Base-by-base conservation (phyloP, 164 flowering plant genomes). In the Paratinospora sagittata region DNA sequence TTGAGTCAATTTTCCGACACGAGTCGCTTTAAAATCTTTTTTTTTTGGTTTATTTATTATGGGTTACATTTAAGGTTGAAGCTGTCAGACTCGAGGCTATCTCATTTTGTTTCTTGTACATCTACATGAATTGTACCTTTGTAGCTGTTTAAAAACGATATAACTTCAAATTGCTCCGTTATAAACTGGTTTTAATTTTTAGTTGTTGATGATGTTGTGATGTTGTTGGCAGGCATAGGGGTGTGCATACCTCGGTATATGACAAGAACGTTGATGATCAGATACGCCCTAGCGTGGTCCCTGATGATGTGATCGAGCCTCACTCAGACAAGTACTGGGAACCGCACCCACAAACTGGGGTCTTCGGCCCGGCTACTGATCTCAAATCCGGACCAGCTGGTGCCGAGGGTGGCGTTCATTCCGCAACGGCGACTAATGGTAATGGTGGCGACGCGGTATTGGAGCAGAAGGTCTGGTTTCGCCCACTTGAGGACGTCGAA, bases 241-340 rank as follows among this genome's bases (percentile, higher is more conserved):
- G 77, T 8, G 78, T 72, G 12, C 89, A 90, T 66, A 21, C 47
- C 10, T 88, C 89, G 0, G 86, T 69, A 21, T 90, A 92, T 49
- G 97, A 90, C 69, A 92, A 90, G 96, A 90, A 92, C 86, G 49
- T 72, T 24, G 97, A 92, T 63, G 97, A 92, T 23, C 85, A 85
- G 45, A 72, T 79, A 8, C 80, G 62, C 8, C 79, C 91, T 1
- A 57, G 55, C 17, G 63, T 78, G 23, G 90, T 90, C 6, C 92
- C 95, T 0, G 93, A 89, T 49, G 77, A 90, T 43, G 82, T 88
- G 72, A 81, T 89, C 68, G 63, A 81, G 57, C 81, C 84, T 2
- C 72, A 78, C 23, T 76, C 89, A 0, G 93, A 85, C 23, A 81
- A 88, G 65, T 92, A 92, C 83, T 92, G 97, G 98, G 88, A 82